Conservation (phyloP, 2,329 filamentous ascomycete genomes). For the Xenoacremonium recifei region DNA sequence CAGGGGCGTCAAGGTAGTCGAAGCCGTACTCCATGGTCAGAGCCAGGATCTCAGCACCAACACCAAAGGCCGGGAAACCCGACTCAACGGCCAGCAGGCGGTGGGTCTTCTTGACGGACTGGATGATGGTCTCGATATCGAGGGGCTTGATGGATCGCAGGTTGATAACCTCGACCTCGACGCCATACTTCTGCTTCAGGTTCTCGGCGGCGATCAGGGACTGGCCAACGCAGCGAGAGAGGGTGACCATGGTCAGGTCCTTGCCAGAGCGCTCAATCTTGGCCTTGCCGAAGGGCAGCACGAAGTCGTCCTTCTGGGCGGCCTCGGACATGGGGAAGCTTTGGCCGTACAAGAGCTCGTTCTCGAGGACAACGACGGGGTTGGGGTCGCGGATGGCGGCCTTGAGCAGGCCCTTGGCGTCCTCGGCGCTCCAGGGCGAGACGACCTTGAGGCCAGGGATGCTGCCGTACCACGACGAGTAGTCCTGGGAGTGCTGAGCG, state of each 20-base stretch:
- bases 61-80: constrained; percentile 93
- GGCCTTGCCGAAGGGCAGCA: constrained; percentile 96
- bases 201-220: constrained; percentile 83
- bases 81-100: constrained; percentile 90
- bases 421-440: constrained; percentile 91
- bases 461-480: constrained; percentile 97
- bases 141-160: constrained; percentile 96
- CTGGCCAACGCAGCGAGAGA: constrained; percentile 95
- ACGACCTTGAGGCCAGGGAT: constrained; percentile 98
- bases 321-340: constrained; percentile 96
- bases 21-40: constrained; percentile 97
- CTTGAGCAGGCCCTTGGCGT: constrained; percentile 97
- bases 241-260: constrained; percentile 91
- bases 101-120: constrained; percentile 98
- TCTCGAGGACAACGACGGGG: constrained; percentile 88
- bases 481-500: constrained; percentile 98
- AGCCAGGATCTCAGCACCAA: constrained; percentile 88
- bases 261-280: constrained; percentile 97
- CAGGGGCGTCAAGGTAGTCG: constrained; percentile 94
- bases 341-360: constrained; percentile 90
- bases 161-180: constrained; percentile 97
- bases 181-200: constrained; percentile 93
- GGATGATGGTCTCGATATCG: constrained; percentile 91
- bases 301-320: constrained; percentile 93
- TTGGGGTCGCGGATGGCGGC: constrained; percentile 98